These are phyloP conservation scores for Alternaria longipes DNA, from an alignment of 2,329 filamentous ascomycete genomes.

Conservation along the genomic window DNA sequence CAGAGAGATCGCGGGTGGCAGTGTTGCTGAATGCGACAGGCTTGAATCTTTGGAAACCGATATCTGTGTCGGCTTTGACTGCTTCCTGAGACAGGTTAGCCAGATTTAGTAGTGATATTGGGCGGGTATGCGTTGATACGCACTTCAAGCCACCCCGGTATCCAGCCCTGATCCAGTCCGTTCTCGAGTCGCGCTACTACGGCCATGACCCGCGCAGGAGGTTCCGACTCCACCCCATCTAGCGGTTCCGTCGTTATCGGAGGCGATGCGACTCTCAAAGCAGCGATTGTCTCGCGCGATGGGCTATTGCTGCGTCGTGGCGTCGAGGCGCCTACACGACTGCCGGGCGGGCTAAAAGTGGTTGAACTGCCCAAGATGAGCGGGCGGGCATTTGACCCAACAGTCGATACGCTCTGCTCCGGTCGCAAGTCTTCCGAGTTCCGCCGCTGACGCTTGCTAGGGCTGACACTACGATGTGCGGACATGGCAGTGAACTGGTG, in stretches of 20 bases:
- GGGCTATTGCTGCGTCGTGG: slow-evolving; percentile 15
- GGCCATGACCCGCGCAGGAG: slow-evolving; percentile 18
- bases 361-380: neutral
- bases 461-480: neutral
- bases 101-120: neutral
- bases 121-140: slow-evolving; percentile 3
- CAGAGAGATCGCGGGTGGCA: neutral
- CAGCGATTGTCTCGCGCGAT: slow-evolving; percentile 19
- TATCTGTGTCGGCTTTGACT: neutral
- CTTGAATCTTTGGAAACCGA: neutral
- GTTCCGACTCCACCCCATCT: too few relatives aligned
- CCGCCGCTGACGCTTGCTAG: neutral
- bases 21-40: neutral
- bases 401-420: neutral
- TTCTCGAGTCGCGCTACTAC: slow-evolving; percentile 18
- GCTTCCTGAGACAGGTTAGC: neutral
- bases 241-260: neutral
- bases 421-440: neutral
- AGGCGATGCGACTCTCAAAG: slow-evolving; percentile 16
- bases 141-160: slow-evolving; percentile 19
- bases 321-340: slow-evolving; percentile 12
- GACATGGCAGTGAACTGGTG: slow-evolving; percentile 13
- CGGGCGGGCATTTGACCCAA: neutral
- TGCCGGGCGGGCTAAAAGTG: slow-evolving; percentile 17
- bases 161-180: slow-evolving; percentile 15